Conservation (phyloP, 164 flowering plant genomes). For the Platanus orientalis region DNA sequence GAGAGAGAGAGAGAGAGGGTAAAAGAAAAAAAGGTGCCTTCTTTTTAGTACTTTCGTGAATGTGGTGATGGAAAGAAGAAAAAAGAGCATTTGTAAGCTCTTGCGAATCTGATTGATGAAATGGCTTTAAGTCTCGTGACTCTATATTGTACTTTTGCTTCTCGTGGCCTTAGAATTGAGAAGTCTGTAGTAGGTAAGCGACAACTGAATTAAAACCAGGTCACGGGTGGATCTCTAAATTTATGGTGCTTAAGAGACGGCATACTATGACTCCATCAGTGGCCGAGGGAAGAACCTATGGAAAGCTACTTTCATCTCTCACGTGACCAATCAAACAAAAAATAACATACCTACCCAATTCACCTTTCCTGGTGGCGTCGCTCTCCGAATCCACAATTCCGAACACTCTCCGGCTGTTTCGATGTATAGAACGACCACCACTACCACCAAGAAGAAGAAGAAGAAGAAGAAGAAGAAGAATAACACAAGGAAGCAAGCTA, state of each 20-base stretch:
- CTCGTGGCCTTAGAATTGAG: constrained; percentile 20
- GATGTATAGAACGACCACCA: too few relatives aligned
- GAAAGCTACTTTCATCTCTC: neutral
- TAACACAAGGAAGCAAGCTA: too few relatives aligned
- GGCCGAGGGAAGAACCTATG: too few relatives aligned
- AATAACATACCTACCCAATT: too few relatives aligned
- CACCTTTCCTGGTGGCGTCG: neutral
- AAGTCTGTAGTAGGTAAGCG: constrained; percentile 12
- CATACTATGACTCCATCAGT: too few relatives aligned
- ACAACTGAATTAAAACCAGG: constrained; percentile 21
- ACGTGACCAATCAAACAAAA: too few relatives aligned
- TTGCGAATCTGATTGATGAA: constrained; percentile 14
- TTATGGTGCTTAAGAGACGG: too few relatives aligned
- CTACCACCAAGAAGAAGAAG: too few relatives aligned
- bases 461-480: too few relatives aligned
- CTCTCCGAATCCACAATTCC: too few relatives aligned
- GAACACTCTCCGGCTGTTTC: neutral
- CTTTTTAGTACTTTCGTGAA: neutral
- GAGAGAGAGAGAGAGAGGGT: neutral
- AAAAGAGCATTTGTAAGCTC: too few relatives aligned
- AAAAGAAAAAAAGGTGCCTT: neutral
- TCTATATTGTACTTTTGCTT: constrained; percentile 45
- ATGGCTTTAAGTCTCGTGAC: constrained; percentile 47
- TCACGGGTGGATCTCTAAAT: neutral
- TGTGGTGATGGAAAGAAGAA: neutral